Conservation (phyloP, 73 alveolate species). For the Effrenium voratum region DNA sequence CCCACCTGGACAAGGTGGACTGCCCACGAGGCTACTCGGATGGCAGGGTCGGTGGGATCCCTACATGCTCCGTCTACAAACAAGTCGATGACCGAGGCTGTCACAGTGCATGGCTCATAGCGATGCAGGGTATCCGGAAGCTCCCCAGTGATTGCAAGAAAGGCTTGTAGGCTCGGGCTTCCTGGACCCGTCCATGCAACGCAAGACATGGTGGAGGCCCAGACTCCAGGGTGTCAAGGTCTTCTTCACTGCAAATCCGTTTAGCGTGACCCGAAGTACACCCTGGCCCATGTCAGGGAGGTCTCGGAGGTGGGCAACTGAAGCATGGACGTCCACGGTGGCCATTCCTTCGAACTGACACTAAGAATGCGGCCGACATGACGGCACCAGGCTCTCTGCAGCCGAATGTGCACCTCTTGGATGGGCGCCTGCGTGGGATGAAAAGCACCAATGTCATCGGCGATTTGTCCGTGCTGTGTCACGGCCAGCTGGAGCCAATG, state of each 20-base stretch:
- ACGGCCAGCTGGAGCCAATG: background rate
- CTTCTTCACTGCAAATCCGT: background rate
- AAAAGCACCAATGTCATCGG: no score
- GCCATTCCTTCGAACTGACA: background rate
- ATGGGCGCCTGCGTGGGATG: no score
- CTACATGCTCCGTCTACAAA: background rate
- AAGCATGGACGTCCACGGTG: background rate
- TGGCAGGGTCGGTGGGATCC: background rate
- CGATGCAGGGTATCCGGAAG: background rate
- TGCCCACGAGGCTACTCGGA: background rate
- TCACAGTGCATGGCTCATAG: background rate
- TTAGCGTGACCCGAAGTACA: background rate
- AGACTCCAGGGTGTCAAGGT: background rate
- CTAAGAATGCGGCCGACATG: background rate
- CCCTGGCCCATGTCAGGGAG: background rate
- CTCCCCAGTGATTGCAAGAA: background rate
- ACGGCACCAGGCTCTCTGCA: background rate
- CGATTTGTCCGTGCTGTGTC: background rate
- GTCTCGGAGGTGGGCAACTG: background rate
- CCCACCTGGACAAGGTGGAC: background rate
- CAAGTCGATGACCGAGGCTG: background rate
- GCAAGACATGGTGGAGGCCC: background rate
- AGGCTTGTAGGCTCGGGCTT: background rate
- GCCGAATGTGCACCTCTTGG: background rate
- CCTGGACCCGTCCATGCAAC: background rate